Evolutionary conservation across 2,329 filamentous ascomycete genomes (phyloP), one percentile per base, ranked within the genome.

Genomic region (Cladophialophora chaetospira): DNA sequence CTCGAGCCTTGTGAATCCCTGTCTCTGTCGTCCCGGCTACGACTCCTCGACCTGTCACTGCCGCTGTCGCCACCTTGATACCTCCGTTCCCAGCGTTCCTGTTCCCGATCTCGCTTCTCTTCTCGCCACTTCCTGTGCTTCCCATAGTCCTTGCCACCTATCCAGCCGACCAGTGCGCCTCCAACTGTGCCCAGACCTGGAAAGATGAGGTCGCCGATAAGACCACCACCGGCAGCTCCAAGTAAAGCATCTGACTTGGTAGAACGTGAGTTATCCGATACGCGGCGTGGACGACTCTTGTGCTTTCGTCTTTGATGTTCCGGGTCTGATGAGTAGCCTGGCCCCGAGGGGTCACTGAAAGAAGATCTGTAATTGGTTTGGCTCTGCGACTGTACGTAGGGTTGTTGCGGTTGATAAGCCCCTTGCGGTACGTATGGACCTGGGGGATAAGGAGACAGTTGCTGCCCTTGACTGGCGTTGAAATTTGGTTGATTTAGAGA

Each of bases 191-290:
- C 65, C 11, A 67, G 49, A 19, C 65, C 65, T 4, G 65, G 65
- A 47, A 66, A 66, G 17, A 67, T 62, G 6, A 67, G 48, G 40
- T 67, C 65, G 21, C 65, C 65, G 11, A 67, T 56, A 9, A 67
- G 28, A 4, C 64, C 64, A 11, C 65, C 65, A 17, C 63, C 64
- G 15, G 65, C 61, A 21, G 63, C 64, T n/a, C 65, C 65, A 5
- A 67, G 17, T 21, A 67, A 58, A 2, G 52, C 63, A 31, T 67
- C 64, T 4, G 64, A 43, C 21, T 61, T 62, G 2, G 64, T 54
- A 21, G 63, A 62, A 33, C 61, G 59, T n/a, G 63, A 62, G 8
- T 51, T 60, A 13, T 63, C 56, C 13, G 56, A 60, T 10, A 55
- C 53, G 11, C 57, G 55, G 17, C 58, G 57, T 8, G 43, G 35